Evolutionary conservation across 176 grass and related monocot species (phyloP), one percentile per base, ranked within the genome.

Genomic region (Rhynchospora breviuscula): DNA sequence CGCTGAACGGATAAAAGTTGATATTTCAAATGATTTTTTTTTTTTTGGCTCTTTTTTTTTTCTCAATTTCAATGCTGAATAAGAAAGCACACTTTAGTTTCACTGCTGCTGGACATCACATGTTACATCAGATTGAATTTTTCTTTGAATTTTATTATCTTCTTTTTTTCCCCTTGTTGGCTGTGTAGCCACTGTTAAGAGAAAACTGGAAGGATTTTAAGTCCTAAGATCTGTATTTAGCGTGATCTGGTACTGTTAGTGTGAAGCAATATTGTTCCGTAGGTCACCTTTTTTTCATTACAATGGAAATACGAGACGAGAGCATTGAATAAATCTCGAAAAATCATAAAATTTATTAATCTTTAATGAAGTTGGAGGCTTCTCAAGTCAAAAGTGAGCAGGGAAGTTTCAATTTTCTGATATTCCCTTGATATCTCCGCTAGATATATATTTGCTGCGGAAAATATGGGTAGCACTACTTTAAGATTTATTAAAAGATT

Each of bases 1-100:
- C 96, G 96, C 35, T 99, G 91, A 99, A 81, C 35, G 47, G 1
- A 22, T 78, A 11, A 18, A 56, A 79, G 53, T 79, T 15, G 12
- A 26, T 79, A 59, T 56, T 58, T 58, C 22, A 79, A 21, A 7
- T 57, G 75, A 79, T 44, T 29, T 14, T 48, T 10, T 54, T 78
- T 51, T 57, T 56, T 59, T 59, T 4, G 49, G 26, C 26, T 29
- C 18, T 48, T 10, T 64, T 81, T 8, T 11, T 80, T 63, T 47
- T 56, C 33, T 63, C 79, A 63, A 48, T 63, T 64, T 64, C 33
- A 48, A 23, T 66, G 80, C 43, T 66, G 63, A 82, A 82, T 82
- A 51, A 82, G 73, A 78, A 78, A 78, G 73, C 73, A 56, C 25
- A 57, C 73, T 47, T n/a, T 78, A 78, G 51, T 78, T 46, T 57